phyloP scores from a whole-genome alignment of 441 rosid species.

The Geranium incanum region DNA sequence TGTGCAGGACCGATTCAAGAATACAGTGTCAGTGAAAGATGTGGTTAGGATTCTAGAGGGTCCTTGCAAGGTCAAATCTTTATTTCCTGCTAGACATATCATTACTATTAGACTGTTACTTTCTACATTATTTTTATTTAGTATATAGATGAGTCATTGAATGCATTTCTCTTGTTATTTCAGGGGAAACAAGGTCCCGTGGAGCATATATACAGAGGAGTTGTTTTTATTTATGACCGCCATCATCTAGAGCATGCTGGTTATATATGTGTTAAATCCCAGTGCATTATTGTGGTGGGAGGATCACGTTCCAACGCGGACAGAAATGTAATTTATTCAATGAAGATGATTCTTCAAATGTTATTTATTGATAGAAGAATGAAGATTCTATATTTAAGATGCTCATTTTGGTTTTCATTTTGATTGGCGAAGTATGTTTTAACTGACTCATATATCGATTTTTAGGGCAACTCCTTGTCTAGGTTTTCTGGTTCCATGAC shows the following conservation, averaged over 20 bases:
- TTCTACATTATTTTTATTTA: background rate
- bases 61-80: conserved; percentile 67
- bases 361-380: conserved; percentile 4
- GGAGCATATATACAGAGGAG: conserved; percentile 74
- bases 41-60: conserved; percentile 81
- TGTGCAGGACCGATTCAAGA: conserved; percentile 68
- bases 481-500: conserved; percentile 52
- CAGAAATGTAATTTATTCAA: conserved; percentile 55
- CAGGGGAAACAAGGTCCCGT: conserved; percentile 98
- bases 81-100: conserved; percentile 16
- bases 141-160: conserved; percentile 12
- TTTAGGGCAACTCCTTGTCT: conserved; percentile 60
- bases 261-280: conserved; percentile 76
- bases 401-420: conserved; percentile 1
- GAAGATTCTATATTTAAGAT: conserved; percentile 8
- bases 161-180: conserved; percentile 16
- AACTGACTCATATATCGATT: conserved; percentile 17
- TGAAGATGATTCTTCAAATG: background rate
- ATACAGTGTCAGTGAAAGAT: conserved; percentile 68
- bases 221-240: conserved; percentile 73
- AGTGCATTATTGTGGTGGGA: conserved; percentile 68
- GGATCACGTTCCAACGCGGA: conserved; percentile 62
- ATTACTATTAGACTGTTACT: conserved; percentile 8
- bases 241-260: conserved; percentile 98
- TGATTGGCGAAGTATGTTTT: conserved; percentile 1